Percentiles rank a stretch among this genome's conserved stretches.
Conservation (phyloP, 228 moss, liverwort and hornwort genomes). For the Sphagnum magellanicum region DNA sequence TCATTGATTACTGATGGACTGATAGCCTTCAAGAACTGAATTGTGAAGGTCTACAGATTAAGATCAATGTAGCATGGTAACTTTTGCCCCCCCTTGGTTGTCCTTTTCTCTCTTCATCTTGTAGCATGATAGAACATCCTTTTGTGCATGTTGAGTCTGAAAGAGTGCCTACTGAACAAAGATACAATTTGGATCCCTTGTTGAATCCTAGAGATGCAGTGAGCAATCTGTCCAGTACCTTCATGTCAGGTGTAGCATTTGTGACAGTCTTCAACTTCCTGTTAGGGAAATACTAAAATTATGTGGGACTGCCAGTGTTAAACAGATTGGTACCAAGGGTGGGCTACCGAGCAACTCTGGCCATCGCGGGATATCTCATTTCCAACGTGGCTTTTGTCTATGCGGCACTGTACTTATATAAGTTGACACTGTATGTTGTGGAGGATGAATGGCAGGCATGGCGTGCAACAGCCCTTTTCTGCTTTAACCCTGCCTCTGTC, state of each 20-base stretch:
- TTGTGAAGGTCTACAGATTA: no score
- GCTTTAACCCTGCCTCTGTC: slow-evolving; percentile 86
- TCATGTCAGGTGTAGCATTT: no score
- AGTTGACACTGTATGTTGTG: slow-evolving; percentile 56
- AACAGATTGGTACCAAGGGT: slow-evolving; percentile 38
- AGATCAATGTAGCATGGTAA: no score
- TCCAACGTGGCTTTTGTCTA: slow-evolving; percentile 66
- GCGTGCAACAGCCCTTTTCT: slow-evolving; percentile 60
- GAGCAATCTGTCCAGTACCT: no score
- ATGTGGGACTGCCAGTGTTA: slow-evolving; percentile 36
- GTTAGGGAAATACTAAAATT: neutral
- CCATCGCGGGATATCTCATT: slow-evolving; percentile 66
- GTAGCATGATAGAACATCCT: neutral
- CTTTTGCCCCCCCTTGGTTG: no score
- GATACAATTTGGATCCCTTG: no score
- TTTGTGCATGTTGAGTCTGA: no score
- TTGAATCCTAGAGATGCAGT: no score
- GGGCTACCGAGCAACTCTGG: slow-evolving; percentile 69
- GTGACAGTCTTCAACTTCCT: no score
- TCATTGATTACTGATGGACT: no score
- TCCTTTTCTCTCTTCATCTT: neutral
- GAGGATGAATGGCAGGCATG: slow-evolving; percentile 58
- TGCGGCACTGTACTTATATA: slow-evolving; percentile 62
- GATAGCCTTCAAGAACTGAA: no score
- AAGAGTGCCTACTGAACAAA: no score